Conservation (phyloP, 1,284 basidiomycete genomes). For the Cutaneotrichosporon spelunceum region DNA sequence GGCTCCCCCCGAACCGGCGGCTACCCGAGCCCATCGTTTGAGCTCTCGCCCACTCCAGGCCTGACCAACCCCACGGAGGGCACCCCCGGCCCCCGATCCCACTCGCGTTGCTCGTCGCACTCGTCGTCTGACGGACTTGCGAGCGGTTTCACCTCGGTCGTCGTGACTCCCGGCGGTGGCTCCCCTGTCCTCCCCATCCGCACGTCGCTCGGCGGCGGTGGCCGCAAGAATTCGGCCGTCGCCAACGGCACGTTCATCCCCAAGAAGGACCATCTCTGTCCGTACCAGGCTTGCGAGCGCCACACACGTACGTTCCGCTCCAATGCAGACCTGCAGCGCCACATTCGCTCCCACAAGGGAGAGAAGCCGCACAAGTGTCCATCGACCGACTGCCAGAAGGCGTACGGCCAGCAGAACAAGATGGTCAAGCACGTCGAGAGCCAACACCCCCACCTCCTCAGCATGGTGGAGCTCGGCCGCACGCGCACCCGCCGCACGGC, state of each 20-base stretch:
- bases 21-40: constrained; percentile 20
- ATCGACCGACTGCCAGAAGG: constrained; percentile 21
- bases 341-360: constrained; percentile 26
- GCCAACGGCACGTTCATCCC: constrained; percentile 14
- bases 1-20: constrained; percentile 12
- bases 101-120: constrained; percentile 22
- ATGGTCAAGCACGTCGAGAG: constrained; percentile 29
- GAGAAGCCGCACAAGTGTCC: constrained; percentile 22
- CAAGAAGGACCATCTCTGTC: constrained; percentile 24
- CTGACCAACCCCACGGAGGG: constrained; percentile 18
- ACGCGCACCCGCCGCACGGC: constrained; percentile 15
- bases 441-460: constrained; percentile 21
- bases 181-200: neutral
- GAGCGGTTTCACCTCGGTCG: neutral
- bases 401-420: constrained; percentile 30
- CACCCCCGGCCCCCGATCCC: constrained; percentile 20
- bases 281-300: constrained; percentile 19
- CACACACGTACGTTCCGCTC: constrained; percentile 25
- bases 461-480: constrained; percentile 18
- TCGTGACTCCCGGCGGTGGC: neutral
- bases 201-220: neutral
- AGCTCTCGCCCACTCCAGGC: constrained; percentile 23
- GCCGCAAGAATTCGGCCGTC: constrained; percentile 8
- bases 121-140: constrained; percentile 14
- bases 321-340: constrained; percentile 30